Evolutionary conservation across 768 basidiomycete genomes (phyloP).

Genomic region (Tricholoma furcatifolium): DNA sequence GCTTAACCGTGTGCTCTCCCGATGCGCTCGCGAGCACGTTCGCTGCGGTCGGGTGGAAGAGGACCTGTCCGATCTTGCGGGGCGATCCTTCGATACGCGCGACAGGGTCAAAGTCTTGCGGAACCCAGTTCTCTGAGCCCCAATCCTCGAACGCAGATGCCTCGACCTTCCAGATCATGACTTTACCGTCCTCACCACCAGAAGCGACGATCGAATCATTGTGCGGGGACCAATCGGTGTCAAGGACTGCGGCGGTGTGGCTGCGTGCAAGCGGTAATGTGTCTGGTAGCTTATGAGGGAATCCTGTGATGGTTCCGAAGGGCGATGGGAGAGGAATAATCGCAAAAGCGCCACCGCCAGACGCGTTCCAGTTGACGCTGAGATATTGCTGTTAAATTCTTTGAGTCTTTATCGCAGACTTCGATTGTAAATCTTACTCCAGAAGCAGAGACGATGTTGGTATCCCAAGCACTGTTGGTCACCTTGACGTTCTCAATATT

Average conservation of each 20-base stretch:
- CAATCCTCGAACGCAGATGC: constrained; percentile 72
- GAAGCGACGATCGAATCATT: constrained; percentile 90
- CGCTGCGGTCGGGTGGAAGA: constrained; percentile 89
- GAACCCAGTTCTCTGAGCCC: constrained; percentile 80
- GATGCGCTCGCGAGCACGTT: constrained; percentile 79
- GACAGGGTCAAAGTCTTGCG: constrained; percentile 85
- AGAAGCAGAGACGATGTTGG: constrained; percentile 86
- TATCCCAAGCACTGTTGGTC: constrained; percentile 93
- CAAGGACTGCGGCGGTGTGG: constrained; percentile 81
- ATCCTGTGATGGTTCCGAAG: constrained; percentile 48
- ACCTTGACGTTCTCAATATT: constrained; percentile 81
- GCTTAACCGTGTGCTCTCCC: constrained; percentile 84
- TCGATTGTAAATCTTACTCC: constrained; percentile 48
- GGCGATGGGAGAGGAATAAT: constrained; percentile 85
- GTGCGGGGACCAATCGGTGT: constrained; percentile 96
- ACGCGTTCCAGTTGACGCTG: constrained; percentile 92
- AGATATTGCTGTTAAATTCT: constrained; percentile 63
- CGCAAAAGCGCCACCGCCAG: constrained; percentile 93
- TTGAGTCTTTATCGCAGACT: background rate
- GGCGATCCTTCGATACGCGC: constrained; percentile 73
- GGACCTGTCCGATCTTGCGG: constrained; percentile 90
- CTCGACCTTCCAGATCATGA: constrained; percentile 88
- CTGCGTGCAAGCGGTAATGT: constrained; percentile 88
- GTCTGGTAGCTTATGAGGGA: constrained; percentile 87
- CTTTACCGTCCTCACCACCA: constrained; percentile 91